phyloP scores from a whole-genome alignment of 345 rosid species.

The Boechera stricta region DNA sequence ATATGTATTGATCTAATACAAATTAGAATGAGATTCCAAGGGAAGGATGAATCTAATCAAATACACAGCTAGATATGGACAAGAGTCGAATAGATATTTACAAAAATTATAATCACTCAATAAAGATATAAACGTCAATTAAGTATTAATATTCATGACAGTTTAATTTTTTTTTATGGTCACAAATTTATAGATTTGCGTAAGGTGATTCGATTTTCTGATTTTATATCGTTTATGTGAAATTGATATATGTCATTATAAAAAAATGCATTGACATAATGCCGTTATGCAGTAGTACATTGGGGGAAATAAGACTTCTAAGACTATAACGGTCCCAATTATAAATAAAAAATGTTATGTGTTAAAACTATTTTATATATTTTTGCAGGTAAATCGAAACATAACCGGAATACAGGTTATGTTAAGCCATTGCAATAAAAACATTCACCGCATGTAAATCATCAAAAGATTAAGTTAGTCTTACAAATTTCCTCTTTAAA shows the following conservation, averaged over 20 bases:
- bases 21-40: not conserved
- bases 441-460: not conserved
- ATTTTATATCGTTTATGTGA: too few relatives aligned
- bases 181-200: too few relatives aligned
- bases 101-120: not conserved
- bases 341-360: not conserved
- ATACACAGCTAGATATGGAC: not conserved
- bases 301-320: too few relatives aligned
- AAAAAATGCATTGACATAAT: not conserved
- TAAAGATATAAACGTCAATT: not conserved
- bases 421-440: not conserved
- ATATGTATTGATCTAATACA: conserved; percentile 1
- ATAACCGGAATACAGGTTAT: not conserved
- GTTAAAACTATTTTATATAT: too few relatives aligned
- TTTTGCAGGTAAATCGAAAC: too few relatives aligned
- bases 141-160: not conserved
- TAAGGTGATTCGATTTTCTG: too few relatives aligned
- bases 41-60: not conserved
- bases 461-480: not conserved
- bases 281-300: not conserved
- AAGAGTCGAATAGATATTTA: not conserved
- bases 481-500: not conserved
- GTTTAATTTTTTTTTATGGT: not conserved
- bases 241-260: too few relatives aligned
- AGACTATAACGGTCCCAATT: too few relatives aligned